These are phyloP conservation scores for Blepharisma stoltei DNA, from an alignment of 73 alveolate species.

Conservation along the genomic window DNA sequence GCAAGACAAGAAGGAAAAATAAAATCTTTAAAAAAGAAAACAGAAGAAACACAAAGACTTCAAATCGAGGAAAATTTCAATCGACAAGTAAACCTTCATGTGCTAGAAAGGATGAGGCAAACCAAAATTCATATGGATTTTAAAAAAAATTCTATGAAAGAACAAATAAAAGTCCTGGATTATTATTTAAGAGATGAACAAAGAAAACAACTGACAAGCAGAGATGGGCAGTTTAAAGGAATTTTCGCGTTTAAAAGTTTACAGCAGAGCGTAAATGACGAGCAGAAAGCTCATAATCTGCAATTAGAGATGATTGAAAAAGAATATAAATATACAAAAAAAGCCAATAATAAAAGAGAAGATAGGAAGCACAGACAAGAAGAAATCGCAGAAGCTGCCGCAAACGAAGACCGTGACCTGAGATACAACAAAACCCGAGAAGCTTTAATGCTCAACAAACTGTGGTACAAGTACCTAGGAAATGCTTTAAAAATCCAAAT, in stretches of 20 bases:
- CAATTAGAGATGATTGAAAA: constrained; percentile 38
- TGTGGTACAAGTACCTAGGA: constrained; percentile 60
- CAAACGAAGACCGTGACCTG: constrained; percentile 63
- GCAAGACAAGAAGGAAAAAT: no score
- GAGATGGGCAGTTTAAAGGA: constrained; percentile 44
- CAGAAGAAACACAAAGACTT: no score
- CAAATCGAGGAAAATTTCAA: no score
- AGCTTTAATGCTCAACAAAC: constrained; percentile 38
- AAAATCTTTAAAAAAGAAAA: no score
- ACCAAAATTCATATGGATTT: constrained; percentile 53
- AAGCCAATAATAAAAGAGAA: constrained; percentile 42
- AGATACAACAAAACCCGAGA: constrained; percentile 56
- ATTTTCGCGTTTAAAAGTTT: constrained; percentile 45
- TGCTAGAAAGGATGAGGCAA: constrained; percentile 64
- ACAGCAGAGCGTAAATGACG: constrained; percentile 46
- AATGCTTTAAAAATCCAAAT: constrained; percentile 59
- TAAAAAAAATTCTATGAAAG: constrained; percentile 37
- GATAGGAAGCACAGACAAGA: constrained; percentile 45
- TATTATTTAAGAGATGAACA: constrained; percentile 37
- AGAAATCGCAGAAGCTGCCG: constrained; percentile 76
- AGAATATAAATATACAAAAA: constrained; percentile 51
- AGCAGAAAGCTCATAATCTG: constrained; percentile 46
- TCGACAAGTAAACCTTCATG: constrained; percentile 26
- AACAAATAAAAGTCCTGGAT: constrained; percentile 37
- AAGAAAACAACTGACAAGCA: constrained; percentile 43